Evolutionary conservation across 345 rosid species (phyloP).

Genomic region (Cochlearia excelsa): DNA sequence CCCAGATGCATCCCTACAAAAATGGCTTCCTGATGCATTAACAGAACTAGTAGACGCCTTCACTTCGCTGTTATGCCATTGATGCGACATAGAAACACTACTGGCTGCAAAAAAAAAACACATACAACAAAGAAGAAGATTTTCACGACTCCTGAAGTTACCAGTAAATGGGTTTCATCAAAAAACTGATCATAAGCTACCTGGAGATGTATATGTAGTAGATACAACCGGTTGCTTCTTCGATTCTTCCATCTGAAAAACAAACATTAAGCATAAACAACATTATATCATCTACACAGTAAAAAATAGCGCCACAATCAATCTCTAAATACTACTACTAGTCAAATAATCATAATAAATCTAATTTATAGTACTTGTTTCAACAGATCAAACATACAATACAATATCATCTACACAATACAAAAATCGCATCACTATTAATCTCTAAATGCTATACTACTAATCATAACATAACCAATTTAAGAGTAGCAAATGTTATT

Average conservation of each 20-base stretch:
- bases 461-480: too few relatives aligned
- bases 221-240: slow-evolving; percentile 53
- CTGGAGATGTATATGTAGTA: slow-evolving; percentile 43
- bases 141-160: slow-evolving; percentile 43
- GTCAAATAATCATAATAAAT: too few relatives aligned
- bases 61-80: slow-evolving; percentile 44
- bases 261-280: neutral
- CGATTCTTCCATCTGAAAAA: slow-evolving; percentile 72
- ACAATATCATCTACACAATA: too few relatives aligned
- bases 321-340: too few relatives aligned
- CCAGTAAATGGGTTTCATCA: slow-evolving; percentile 28
- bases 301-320: too few relatives aligned
- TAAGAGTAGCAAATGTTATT: too few relatives aligned
- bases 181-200: slow-evolving; percentile 26
- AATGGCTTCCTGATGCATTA: slow-evolving; percentile 45
- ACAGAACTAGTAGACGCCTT: slow-evolving; percentile 42
- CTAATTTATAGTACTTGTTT: too few relatives aligned
- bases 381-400: too few relatives aligned
- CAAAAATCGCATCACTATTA: too few relatives aligned
- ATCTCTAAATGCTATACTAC: too few relatives aligned
- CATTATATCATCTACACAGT: neutral
- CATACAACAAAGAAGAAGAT: slow-evolving; percentile 33
- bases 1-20: slow-evolving; percentile 47
- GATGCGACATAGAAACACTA: slow-evolving; percentile 40
- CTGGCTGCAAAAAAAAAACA: slow-evolving; percentile 31